Evolutionary conservation across 345 rosid genomes (phyloP).

Genomic region (Geranium brycei): DNA sequence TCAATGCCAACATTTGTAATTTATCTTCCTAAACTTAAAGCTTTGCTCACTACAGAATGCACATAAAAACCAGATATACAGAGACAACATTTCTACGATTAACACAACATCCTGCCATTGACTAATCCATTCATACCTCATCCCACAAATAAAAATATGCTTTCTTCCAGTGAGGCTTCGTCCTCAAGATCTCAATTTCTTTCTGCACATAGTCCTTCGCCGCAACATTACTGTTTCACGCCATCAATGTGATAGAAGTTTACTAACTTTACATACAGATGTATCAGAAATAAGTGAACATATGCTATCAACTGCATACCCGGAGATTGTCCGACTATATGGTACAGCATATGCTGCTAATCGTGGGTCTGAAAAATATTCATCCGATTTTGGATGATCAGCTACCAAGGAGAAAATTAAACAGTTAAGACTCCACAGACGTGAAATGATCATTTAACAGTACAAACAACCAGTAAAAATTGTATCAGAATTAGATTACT

Average conservation of each 20-base stretch:
- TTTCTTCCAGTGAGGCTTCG: slow-evolving; percentile 87
- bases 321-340: slow-evolving; percentile 39
- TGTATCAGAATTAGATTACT: slow-evolving; percentile 1
- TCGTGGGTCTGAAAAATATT: slow-evolving; percentile 72
- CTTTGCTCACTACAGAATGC: not conserved
- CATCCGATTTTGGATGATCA: slow-evolving; percentile 81
- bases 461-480: not conserved
- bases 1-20: not conserved
- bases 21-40: not conserved
- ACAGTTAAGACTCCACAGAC: slow-evolving; percentile 2
- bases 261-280: slow-evolving; percentile 18
- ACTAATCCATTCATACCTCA: slow-evolving; percentile 40
- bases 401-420: slow-evolving; percentile 32
- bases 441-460: not conserved
- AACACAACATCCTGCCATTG: not conserved
- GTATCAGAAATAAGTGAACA: slow-evolving; percentile 23
- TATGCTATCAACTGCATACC: slow-evolving; percentile 36
- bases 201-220: slow-evolving; percentile 68
- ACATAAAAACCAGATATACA: not conserved
- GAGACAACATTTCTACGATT: not conserved
- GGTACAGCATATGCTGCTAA: slow-evolving; percentile 95
- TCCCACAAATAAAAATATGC: slow-evolving; percentile 97
- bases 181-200: slow-evolving; percentile 77
- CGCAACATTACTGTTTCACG: slow-evolving; percentile 46
- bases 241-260: slow-evolving; percentile 17